Evolutionary conservation across 1,284 basidiomycete species (phyloP), one percentile per base, ranked within the genome.

Genomic region (Caloboletus inedulis): DNA sequence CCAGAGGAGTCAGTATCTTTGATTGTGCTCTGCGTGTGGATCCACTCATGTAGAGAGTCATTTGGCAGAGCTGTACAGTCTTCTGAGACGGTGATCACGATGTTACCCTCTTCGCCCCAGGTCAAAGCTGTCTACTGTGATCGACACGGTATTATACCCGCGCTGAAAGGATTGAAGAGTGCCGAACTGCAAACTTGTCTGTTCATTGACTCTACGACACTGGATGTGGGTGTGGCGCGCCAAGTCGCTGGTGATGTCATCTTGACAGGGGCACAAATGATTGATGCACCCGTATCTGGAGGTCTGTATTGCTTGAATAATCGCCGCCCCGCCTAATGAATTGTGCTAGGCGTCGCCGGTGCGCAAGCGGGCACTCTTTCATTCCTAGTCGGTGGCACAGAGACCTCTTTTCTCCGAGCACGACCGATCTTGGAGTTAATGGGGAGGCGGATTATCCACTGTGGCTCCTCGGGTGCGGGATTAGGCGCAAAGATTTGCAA

Each of bases 261-360:
- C 35, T 59, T 63, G 23, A 69, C 76, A 16, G 87, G 89, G n/a
- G 88, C 84, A 5, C 74, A 73, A 36, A 92, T 95, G 82, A 79
- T 95, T 42, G 93, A 96, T 69, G 91, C 93, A 2, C 94, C 93
- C 14, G 93, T 96, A 1, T 93, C 90, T 33, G 93, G 93, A 53
- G 94, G 92, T 82, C 64, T 54, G 82, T 66, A 18, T 58, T 53
- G 37, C 43, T 25, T 18, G 18, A 29, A 36, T 53, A 49, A 35
- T 29, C 27, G 27, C 56, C 21, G 33, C 9, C 10, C 33, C 46
- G 36, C 19, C 25, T 36, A 43, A 46, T 53, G 41, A 60, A 25
- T n/a, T n/a, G n/a, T 18, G 25, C 41, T 57, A 89, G 87, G 89
- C 40, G 90, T 93, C 7, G 74, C 87, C 16, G 93, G 93, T 21